Conservation (phyloP, 2,329 filamentous ascomycete species). For the Ascosphaera apis region DNA sequence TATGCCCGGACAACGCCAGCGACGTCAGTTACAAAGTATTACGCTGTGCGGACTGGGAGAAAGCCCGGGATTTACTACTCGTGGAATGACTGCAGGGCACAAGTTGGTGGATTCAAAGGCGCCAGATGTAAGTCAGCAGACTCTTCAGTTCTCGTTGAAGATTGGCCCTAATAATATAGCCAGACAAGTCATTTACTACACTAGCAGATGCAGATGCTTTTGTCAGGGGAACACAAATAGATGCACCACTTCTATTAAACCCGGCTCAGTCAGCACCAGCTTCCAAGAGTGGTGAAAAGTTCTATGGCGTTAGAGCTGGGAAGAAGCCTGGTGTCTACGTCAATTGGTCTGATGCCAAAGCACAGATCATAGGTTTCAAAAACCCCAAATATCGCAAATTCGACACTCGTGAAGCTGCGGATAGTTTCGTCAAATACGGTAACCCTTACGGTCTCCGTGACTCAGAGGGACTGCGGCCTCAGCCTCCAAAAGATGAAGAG, state of each 20-base stretch:
- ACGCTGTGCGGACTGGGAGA: conserved; percentile 38
- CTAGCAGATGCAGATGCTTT: conserved; percentile 59
- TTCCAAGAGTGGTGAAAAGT: conserved; percentile 16
- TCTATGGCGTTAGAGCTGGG: conserved; percentile 37
- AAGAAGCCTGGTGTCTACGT: conserved; percentile 38
- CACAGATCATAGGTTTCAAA: conserved; percentile 51
- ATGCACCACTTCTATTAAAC: conserved; percentile 3
- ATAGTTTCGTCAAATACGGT: not conserved
- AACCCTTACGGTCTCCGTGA: conserved; percentile 10
- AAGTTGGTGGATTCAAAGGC: conserved; percentile 39
- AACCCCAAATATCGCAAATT: conserved; percentile 44
- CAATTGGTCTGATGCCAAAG: conserved; percentile 44
- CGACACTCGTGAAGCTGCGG: conserved; percentile 1
- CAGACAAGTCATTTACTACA: conserved; percentile 60
- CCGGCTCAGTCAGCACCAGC: conserved; percentile 12
- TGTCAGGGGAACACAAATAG: conserved; percentile 32
- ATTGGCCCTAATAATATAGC: not conserved
- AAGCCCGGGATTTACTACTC: conserved; percentile 39
- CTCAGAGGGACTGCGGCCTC: conserved; percentile 6
- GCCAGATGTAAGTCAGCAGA: conserved; percentile 37
- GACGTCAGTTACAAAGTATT: conserved; percentile 27
- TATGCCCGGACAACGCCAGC: too few species aligned
- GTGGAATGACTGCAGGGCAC: conserved; percentile 37
- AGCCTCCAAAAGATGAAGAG: conserved; percentile 20
- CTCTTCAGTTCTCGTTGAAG: too few species aligned